These are phyloP conservation scores for Vicia sativa DNA, from an alignment of 306 rosid species.

Conservation along the genomic window DNA sequence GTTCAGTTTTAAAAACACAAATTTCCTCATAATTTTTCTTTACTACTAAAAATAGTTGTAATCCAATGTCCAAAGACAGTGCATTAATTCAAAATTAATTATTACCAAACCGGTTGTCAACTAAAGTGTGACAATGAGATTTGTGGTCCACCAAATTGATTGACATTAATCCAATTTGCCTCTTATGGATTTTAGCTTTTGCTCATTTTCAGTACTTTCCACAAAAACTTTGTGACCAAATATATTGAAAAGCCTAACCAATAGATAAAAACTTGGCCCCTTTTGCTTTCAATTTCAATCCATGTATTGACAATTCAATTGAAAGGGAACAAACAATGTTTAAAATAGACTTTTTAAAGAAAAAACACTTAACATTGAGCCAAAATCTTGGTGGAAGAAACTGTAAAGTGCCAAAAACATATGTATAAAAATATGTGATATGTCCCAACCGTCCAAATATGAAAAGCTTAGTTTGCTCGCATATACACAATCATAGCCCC, in stretches of 20 bases:
- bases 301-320: constrained; percentile 38
- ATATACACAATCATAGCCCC: constrained; percentile 31
- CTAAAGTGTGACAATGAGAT: constrained; percentile 35
- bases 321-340: constrained; percentile 38
- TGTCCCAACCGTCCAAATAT: constrained; percentile 35
- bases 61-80: constrained; percentile 33
- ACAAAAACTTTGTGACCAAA: constrained; percentile 35
- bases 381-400: constrained; percentile 37
- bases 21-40: neutral
- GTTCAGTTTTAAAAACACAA: neutral
- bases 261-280: constrained; percentile 44
- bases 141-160: constrained; percentile 56
- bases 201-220: constrained; percentile 52
- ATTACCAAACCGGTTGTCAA: constrained; percentile 24
- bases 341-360: constrained; percentile 24
- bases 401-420: constrained; percentile 40
- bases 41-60: constrained; percentile 12
- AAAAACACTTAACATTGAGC: constrained; percentile 32
- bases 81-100: constrained; percentile 37
- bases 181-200: constrained; percentile 38
- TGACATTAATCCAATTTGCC: constrained; percentile 53
- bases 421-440: neutral
- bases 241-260: constrained; percentile 41
- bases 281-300: constrained; percentile 44
- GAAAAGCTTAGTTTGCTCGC: constrained; percentile 16